phyloP scores from a whole-genome alignment of 768 basidiomycete genomes.

The Tricholoma bakamatsutake region DNA sequence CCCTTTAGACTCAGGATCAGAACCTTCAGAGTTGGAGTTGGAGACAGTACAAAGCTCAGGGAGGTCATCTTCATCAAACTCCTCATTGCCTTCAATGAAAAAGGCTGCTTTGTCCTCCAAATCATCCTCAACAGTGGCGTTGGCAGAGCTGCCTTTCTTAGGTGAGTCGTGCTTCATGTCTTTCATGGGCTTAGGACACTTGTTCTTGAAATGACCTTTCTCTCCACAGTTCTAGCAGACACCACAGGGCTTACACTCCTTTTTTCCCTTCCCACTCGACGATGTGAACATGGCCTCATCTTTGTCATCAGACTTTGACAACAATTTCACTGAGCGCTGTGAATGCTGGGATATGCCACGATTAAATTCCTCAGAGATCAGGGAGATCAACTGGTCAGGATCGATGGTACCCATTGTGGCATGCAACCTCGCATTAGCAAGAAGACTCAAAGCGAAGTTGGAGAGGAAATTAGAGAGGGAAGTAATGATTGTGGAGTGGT shows the following conservation, averaged over 20 bases:
- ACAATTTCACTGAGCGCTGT: neutral
- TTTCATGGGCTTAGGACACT: conserved; percentile 11
- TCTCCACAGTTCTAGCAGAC: neutral
- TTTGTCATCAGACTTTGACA: conserved; percentile 9
- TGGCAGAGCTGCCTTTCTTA: neutral
- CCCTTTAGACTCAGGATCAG: neutral
- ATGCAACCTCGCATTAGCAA: too few relatives aligned
- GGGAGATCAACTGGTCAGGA: too few relatives aligned
- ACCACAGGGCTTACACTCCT: conserved; percentile 5
- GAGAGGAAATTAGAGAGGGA: too few relatives aligned
- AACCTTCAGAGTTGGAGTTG: neutral
- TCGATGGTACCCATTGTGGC: too few relatives aligned
- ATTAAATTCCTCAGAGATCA: too few relatives aligned
- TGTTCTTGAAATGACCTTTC: too few relatives aligned
- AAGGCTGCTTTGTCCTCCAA: conserved; percentile 3
- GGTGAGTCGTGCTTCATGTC: conserved; percentile 9
- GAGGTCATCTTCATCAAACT: neutral
- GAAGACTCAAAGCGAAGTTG: too few relatives aligned
- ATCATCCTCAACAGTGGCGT: conserved; percentile 9
- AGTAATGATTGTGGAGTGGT: neutral
- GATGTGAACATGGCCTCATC: conserved; percentile 16
- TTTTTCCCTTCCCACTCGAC: conserved; percentile 3
- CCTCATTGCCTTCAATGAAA: neutral
- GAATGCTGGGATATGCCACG: neutral
- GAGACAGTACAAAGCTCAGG: conserved; percentile 3